Conservation (phyloP, 192 early-diverging fungal genomes). For the Coemansia javaensis region DNA sequence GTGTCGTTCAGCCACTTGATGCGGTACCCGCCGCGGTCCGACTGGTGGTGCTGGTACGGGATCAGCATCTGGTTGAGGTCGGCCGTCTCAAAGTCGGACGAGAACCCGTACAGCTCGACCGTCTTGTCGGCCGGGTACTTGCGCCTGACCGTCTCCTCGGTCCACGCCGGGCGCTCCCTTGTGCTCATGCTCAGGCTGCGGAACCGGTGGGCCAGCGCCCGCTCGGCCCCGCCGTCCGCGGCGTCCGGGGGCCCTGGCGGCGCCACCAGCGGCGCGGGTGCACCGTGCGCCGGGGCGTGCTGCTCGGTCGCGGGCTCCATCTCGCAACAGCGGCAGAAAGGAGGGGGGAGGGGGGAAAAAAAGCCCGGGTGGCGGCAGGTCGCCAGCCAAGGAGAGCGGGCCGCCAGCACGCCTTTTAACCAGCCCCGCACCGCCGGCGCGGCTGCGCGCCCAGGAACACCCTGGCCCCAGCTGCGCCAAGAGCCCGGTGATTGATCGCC, state of each 20-base stretch:
- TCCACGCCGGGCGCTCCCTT: conserved; percentile 47
- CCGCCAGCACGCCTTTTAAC: too few relatives aligned
- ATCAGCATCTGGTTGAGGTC: conserved; percentile 53
- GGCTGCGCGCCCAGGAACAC: too few relatives aligned
- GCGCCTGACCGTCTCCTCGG: conserved; percentile 47
- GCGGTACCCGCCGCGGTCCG: conserved; percentile 50
- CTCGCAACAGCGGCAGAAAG: too few relatives aligned
- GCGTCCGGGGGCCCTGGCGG: conserved; percentile 34
- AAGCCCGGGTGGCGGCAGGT: too few relatives aligned
- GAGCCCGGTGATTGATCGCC: too few relatives aligned
- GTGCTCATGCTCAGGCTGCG: conserved; percentile 49
- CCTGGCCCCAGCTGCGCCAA: too few relatives aligned
- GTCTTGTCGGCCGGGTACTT: conserved; percentile 52
- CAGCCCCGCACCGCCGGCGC: too few relatives aligned
- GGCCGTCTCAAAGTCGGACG: conserved; percentile 49
- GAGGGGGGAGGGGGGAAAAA: too few relatives aligned
- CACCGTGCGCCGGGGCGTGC: conserved; percentile 34
- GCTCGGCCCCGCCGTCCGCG: conserved; percentile 29
- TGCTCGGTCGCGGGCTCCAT: conserved; percentile 45
- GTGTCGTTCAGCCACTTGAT: conserved; percentile 54
- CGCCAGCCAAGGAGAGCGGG: too few relatives aligned
- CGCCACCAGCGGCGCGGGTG: conserved; percentile 37
- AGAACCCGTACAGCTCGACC: conserved; percentile 47
- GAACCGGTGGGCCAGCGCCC: conserved; percentile 31
- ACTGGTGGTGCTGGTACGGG: conserved; percentile 52